phyloP scores from a whole-genome alignment of 306 rosid species.

The cucumber (Cucumis sativus) region Cucumber_9930_V3 NC_026657.2:29067501-29068000 shows the following conservation, averaged over 20 bases:
- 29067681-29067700: background rate
- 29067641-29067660: no score
- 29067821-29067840: background rate
- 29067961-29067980: background rate
- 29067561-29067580: background rate
- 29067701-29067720: background rate
- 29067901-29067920: background rate
- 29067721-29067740: no score
- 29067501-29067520: background rate
- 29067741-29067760: background rate
- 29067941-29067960: background rate
- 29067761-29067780: background rate
- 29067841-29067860: background rate
- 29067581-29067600: background rate
- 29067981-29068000: background rate
- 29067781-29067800: background rate
- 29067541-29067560: background rate
- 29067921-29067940: background rate
- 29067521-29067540: slow-evolving; percentile 4
- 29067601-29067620: no score
- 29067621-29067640: background rate
- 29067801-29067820: background rate
- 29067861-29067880: background rate
- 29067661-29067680: background rate
- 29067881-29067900: background rate